These are phyloP conservation scores for Dryadomyces quercus-mongolicae DNA, from an alignment of 2,329 filamentous ascomycete genomes.

Conservation along the genomic window DNA sequence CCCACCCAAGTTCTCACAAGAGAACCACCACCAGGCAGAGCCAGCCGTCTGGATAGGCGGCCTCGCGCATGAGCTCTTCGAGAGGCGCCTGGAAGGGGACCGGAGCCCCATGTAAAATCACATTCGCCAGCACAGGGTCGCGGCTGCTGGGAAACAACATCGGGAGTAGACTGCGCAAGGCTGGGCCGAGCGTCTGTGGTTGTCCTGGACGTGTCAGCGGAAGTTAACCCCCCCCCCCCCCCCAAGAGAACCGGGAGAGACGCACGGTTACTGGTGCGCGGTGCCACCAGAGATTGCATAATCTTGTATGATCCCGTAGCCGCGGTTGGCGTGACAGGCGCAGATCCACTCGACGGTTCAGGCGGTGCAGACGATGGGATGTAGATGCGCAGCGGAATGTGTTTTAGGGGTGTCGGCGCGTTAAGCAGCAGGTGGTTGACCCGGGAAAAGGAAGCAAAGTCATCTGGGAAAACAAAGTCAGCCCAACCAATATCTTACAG, in stretches of 20 bases:
- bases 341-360: conserved; percentile 13
- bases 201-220: no score
- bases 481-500: background rate
- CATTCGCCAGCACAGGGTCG: conserved; percentile 72
- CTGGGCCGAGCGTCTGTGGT: conserved; percentile 55
- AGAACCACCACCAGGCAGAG: conserved; percentile 70
- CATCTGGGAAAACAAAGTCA: conserved; percentile 36
- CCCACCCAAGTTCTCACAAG: conserved; percentile 25
- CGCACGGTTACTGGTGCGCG: conserved; percentile 26
- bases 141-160: conserved; percentile 76
- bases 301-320: conserved; percentile 47
- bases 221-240: no score
- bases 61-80: conserved; percentile 70
- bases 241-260: conserved; percentile 4
- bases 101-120: conserved; percentile 72
- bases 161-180: conserved; percentile 64
- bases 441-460: conserved; percentile 58
- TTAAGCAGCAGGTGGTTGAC: conserved; percentile 70
- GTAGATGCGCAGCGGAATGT: conserved; percentile 83
- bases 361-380: conserved; percentile 53
- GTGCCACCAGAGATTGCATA: conserved; percentile 62
- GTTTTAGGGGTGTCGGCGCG: conserved; percentile 59
- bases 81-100: conserved; percentile 71
- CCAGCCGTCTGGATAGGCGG: conserved; percentile 88
- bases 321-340: conserved; percentile 13